Conservation (phyloP, 2,329 filamentous ascomycete genomes). For the Monosporascus sp. region DNA sequence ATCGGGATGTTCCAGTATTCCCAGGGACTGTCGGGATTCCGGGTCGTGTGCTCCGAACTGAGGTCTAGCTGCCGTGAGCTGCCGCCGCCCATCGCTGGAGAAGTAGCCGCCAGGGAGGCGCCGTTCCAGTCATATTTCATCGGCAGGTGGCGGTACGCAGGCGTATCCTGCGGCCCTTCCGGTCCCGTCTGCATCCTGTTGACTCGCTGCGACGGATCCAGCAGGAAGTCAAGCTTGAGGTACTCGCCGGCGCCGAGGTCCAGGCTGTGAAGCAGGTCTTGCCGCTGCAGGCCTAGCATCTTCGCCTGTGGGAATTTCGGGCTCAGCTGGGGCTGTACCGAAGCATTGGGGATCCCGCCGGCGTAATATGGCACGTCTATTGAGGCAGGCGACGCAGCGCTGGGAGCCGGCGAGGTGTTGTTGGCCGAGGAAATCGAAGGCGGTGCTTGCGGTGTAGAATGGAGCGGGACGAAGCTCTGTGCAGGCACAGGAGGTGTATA, state of each 20-base stretch:
- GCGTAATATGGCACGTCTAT: neutral
- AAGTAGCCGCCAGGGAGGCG: conserved; percentile 7
- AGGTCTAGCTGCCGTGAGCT: conserved; percentile 6
- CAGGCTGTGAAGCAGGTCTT: conserved; percentile 47
- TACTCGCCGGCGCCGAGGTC: conserved; percentile 57
- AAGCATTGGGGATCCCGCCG: neutral
- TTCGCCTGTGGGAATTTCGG: conserved; percentile 23
- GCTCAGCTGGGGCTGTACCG: conserved; percentile 14
- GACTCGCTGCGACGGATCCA: conserved; percentile 54
- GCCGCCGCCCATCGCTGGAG: conserved; percentile 1
- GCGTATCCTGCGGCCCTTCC: conserved; percentile 41
- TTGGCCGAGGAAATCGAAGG: conserved; percentile 24
- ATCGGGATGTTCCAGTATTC: conserved; percentile 32
- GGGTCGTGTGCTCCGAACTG: conserved; percentile 1
- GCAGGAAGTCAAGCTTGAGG: conserved; percentile 67
- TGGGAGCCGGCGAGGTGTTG: conserved; percentile 34
- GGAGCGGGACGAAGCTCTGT: conserved; percentile 13
- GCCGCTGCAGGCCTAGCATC: conserved; percentile 40
- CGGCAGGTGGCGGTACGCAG: conserved; percentile 38
- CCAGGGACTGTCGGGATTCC: conserved; percentile 8
- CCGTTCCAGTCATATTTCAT: conserved; percentile 47
- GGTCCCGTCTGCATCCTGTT: conserved; percentile 46
- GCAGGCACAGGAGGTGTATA: conserved; percentile 1
- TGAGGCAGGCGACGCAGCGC: conserved; percentile 19
- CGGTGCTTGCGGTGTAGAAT: conserved; percentile 14